Percentiles rank a stretch among this genome's conserved stretches.
These are phyloP conservation scores for Linaria vulgaris DNA, from an alignment of 257 asterid genomes.

Conservation along the genomic window DNA sequence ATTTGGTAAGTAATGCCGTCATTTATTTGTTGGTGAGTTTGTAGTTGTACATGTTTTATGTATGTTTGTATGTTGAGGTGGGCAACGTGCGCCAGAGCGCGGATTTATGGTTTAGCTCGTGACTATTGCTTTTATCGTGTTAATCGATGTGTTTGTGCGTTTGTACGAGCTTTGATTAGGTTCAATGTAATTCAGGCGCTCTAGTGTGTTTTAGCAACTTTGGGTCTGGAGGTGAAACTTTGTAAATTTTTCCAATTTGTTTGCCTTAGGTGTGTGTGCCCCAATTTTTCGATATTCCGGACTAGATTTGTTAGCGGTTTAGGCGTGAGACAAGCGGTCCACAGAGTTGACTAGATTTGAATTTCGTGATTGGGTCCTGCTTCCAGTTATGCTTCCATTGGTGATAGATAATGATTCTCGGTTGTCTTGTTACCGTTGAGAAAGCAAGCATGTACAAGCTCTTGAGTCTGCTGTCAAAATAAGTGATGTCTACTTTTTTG, in stretches of 20 bases:
- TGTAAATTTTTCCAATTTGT: too few relatives aligned
- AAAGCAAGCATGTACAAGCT: background rate
- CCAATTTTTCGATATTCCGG: background rate
- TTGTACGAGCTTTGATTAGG: too few relatives aligned
- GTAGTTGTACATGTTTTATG: too few relatives aligned
- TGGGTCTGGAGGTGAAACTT: too few relatives aligned
- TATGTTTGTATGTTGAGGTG: too few relatives aligned
- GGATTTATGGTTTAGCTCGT: too few relatives aligned
- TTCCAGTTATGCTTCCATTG: background rate
- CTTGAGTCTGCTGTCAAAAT: background rate
- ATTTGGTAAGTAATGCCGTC: background rate
- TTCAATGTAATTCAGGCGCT: too few relatives aligned
- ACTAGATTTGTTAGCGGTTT: background rate
- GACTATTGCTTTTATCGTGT: too few relatives aligned
- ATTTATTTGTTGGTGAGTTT: background rate
- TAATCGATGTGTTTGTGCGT: too few relatives aligned
- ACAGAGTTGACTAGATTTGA: background rate
- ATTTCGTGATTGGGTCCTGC: background rate
- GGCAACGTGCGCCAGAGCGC: too few relatives aligned
- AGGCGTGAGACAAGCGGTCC: background rate
- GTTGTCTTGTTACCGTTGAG: background rate
- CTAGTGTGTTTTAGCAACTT: too few relatives aligned
- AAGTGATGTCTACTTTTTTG: background rate
- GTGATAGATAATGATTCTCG: background rate
- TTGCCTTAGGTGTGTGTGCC: too few relatives aligned